A percentile compares a stretch with the other conserved stretches of the same genome.
Conservation (phyloP, 192 early-diverging fungal species). For the Cetraspora pellucida region DNA sequence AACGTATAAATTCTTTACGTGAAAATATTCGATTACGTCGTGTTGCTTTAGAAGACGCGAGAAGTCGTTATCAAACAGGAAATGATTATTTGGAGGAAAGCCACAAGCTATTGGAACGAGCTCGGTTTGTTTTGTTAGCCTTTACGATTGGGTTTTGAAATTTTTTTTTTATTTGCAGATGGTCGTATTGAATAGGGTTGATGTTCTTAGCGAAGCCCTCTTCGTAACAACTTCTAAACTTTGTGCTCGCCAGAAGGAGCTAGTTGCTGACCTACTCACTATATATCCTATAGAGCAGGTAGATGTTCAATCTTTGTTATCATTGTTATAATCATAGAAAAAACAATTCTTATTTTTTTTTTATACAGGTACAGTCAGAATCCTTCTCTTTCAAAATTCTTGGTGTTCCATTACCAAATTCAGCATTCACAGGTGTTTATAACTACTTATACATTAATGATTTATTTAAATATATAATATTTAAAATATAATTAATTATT, state of each 20-base stretch:
- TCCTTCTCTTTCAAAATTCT: slow-evolving; percentile 51
- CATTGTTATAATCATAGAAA: too few species aligned
- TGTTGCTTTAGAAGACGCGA: slow-evolving; percentile 43
- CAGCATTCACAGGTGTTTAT: slow-evolving; percentile 47
- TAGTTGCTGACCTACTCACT: slow-evolving; percentile 60
- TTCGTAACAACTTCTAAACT: slow-evolving; percentile 33
- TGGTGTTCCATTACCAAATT: slow-evolving; percentile 58
- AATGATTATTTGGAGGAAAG: slow-evolving; percentile 54
- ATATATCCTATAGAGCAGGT: slow-evolving; percentile 64
- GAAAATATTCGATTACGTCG: slow-evolving; percentile 41
- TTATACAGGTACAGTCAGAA: slow-evolving; percentile 45
- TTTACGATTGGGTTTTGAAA: slow-evolving; percentile 34
- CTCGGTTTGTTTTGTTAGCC: slow-evolving; percentile 43
- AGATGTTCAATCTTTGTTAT: slow-evolving; percentile 17
- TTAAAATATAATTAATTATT: slow-evolving; percentile 1
- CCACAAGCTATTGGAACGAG: slow-evolving; percentile 47
- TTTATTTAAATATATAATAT: background rate
- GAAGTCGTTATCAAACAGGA: slow-evolving; percentile 40
- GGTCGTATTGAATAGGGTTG: slow-evolving; percentile 36
- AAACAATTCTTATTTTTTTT: too few species aligned
- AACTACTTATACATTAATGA: background rate
- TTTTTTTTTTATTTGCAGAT: slow-evolving; percentile 32
- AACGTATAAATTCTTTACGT: slow-evolving; percentile 34
- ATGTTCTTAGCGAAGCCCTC: slow-evolving; percentile 32
- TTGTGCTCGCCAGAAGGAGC: slow-evolving; percentile 47